Base-by-base conservation (phyloP, 768 basidiomycete species). In the Lyophyllum shimeji region DNA sequence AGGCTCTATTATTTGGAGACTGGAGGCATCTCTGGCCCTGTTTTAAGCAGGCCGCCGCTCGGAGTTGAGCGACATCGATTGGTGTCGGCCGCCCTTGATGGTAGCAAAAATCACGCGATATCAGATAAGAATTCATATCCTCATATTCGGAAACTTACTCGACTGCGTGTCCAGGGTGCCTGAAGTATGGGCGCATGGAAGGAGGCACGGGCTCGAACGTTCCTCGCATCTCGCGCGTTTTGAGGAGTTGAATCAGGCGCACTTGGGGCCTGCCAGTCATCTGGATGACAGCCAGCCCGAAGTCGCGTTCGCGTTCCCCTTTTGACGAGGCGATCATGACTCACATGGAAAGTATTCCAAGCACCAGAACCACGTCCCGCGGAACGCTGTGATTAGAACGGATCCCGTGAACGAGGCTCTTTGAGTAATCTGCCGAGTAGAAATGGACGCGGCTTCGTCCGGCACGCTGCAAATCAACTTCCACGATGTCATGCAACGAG, bases 1-100 rank as follows among this genome's bases (percentile, higher is more conserved):
- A 27, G 17, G 44, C 21, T 23, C 46, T 46, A 8, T 46, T 9
- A n/a, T 46, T 29, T 46, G 23, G 13, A 27, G 45, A 12, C 45
- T 29, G 45, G 45, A 46, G n/a, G 25, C 1, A 9, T 34, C 21
- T 39, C 17, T 46, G 46, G 13, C 25, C 46, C 46, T 29, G 15
- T 29, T 2, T 5, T 46, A 1, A 3, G 15, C 25, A 46, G 31
- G 7, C 29, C 21, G n/a, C 50, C 25, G 27, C 29, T 34, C 44
- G 52, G 45, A 37, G 21, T 39, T 46, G n/a, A 46, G 42, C 50
- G 42, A 20, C 24, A 46, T 46, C 52, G 52, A 53, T 53, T 45
- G 45, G 34, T 31, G 25, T 21, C 43, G 39, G 12, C 31, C 20
- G 13, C 52, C 52, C 52, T 53, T 53, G 52, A 53, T 53, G 52